Evolutionary conservation across 2,329 filamentous ascomycete genomes (phyloP).

Genomic region (Zalaria obscura): DNA sequence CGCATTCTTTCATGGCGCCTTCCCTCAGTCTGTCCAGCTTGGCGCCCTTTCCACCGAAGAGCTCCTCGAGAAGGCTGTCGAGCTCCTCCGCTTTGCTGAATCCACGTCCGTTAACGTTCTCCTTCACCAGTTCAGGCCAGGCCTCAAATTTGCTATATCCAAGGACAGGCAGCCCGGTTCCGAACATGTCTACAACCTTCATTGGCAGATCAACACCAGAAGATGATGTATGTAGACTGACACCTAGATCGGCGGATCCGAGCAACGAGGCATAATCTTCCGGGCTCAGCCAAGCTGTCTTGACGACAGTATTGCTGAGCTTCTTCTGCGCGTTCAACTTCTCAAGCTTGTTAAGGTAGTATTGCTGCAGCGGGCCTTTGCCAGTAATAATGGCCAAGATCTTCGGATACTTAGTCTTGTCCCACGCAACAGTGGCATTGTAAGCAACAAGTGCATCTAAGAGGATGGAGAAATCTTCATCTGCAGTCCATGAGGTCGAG

Average conservation of each 20-base stretch:
- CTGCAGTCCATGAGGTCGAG: slow-evolving; percentile 92
- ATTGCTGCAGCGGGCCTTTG: slow-evolving; percentile 70
- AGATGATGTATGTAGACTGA: slow-evolving; percentile 84
- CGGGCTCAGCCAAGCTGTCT: slow-evolving; percentile 73
- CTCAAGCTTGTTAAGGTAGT: slow-evolving; percentile 56
- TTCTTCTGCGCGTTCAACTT: slow-evolving; percentile 46
- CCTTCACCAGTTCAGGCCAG: slow-evolving; percentile 79
- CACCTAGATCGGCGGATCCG: slow-evolving; percentile 72
- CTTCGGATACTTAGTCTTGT: slow-evolving; percentile 37
- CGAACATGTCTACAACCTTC: slow-evolving; percentile 99
- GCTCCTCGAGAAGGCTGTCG: slow-evolving; percentile 42
- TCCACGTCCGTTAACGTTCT: slow-evolving; percentile 73
- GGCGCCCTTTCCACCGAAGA: slow-evolving; percentile 43
- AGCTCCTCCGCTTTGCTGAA: slow-evolving; percentile 63
- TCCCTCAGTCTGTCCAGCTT: slow-evolving; percentile 52
- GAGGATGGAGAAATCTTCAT: slow-evolving; percentile 85
- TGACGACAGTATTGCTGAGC: slow-evolving; percentile 56
- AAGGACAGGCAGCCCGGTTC: slow-evolving; percentile 76
- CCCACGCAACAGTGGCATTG: slow-evolving; percentile 35
- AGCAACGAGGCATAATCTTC: slow-evolving; percentile 75
- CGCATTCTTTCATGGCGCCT: slow-evolving; percentile 67
- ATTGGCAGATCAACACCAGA: slow-evolving; percentile 94
- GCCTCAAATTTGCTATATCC: slow-evolving; percentile 79
- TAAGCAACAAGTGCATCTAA: slow-evolving; percentile 71
- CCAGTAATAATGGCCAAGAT: slow-evolving; percentile 89